Evolutionary conservation across 192 early-diverging fungal species (phyloP).

Genomic region (Mortierella claussenii): DNA sequence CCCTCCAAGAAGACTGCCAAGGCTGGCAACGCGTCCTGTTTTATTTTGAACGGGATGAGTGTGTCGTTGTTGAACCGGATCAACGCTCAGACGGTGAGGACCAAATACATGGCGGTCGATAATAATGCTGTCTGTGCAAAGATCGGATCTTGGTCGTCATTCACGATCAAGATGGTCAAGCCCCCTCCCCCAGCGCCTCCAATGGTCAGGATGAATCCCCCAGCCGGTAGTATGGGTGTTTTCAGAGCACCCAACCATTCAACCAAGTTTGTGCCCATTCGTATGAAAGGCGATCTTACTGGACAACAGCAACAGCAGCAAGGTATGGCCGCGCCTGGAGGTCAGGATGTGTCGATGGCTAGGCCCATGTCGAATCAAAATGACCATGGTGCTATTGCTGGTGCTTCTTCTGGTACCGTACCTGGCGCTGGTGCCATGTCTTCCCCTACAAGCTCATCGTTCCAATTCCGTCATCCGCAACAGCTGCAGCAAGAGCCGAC

Average conservation of each 20-base stretch:
- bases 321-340: background rate
- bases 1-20: slow-evolving; percentile 93
- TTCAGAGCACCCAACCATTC: slow-evolving; percentile 33
- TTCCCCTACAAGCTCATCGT: slow-evolving; percentile 8
- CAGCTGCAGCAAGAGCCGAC: slow-evolving; percentile 42
- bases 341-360: slow-evolving; percentile 13
- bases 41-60: slow-evolving; percentile 80
- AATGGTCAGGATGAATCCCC: slow-evolving; percentile 30
- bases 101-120: slow-evolving; percentile 82
- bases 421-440: background rate
- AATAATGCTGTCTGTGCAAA: slow-evolving; percentile 68
- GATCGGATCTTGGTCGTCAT: slow-evolving; percentile 70
- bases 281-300: slow-evolving; percentile 43
- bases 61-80: slow-evolving; percentile 91
- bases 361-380: slow-evolving; percentile 15
- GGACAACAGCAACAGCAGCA: too few species aligned
- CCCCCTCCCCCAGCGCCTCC: slow-evolving; percentile 32
- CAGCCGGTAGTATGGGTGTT: slow-evolving; percentile 36
- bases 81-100: slow-evolving; percentile 90
- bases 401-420: too few species aligned
- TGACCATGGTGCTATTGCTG: too few species aligned
- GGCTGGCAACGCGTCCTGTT: slow-evolving; percentile 78
- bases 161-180: slow-evolving; percentile 64
- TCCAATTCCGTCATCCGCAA: slow-evolving; percentile 43
- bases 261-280: slow-evolving; percentile 53